Evolutionary conservation across 148 eudicot genomes (phyloP).

Genomic region (Cornus controversa): DNA sequence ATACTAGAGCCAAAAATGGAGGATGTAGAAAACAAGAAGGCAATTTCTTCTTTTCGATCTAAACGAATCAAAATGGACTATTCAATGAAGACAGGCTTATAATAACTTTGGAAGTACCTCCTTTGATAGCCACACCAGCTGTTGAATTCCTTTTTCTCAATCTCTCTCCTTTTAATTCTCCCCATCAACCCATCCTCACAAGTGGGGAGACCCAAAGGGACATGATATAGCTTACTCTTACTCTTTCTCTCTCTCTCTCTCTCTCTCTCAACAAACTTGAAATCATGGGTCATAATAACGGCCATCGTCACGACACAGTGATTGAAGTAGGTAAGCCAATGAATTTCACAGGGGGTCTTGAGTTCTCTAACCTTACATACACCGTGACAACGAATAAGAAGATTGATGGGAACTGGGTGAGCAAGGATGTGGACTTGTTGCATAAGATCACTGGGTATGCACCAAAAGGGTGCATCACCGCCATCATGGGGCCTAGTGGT

Average conservation of each 20-base stretch:
- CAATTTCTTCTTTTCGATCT: slow-evolving; percentile 13
- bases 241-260: neutral
- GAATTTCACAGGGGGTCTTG: slow-evolving; percentile 38
- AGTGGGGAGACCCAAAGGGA: slow-evolving; percentile 14
- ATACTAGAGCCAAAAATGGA: neutral
- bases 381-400: slow-evolving; percentile 34
- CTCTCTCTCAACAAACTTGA: neutral
- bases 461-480: slow-evolving; percentile 43
- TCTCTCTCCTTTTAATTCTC: slow-evolving; percentile 18
- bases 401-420: slow-evolving; percentile 26
- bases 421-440: slow-evolving; percentile 33
- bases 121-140: slow-evolving; percentile 21
- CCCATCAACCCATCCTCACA: neutral
- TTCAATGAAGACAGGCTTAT: slow-evolving; percentile 17
- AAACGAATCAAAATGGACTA: slow-evolving; percentile 17
- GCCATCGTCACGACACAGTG: slow-evolving; percentile 23
- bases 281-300: slow-evolving; percentile 20
- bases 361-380: slow-evolving; percentile 35
- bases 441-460: slow-evolving; percentile 40
- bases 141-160: slow-evolving; percentile 8
- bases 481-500: slow-evolving; percentile 51
- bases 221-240: neutral
- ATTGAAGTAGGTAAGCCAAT: slow-evolving; percentile 31
- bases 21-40: slow-evolving; percentile 36
- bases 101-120: slow-evolving; percentile 28